These are phyloP conservation scores for Paracorniculantispora psalliotae DNA, from an alignment of 2,329 filamentous ascomycete genomes.

Conservation along the genomic window DNA sequence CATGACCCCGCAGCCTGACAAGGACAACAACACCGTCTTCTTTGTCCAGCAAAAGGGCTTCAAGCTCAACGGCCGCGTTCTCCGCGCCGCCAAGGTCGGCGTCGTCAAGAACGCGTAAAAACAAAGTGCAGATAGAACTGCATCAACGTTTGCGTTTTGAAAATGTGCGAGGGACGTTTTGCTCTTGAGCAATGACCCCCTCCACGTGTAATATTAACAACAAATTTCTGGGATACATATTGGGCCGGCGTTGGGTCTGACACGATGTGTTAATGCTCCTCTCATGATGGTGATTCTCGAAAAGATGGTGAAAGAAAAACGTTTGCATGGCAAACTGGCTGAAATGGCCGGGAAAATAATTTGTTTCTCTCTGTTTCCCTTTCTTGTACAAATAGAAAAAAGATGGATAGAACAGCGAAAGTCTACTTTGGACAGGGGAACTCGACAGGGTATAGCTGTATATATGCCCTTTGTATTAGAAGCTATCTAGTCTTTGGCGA, in stretches of 20 bases:
- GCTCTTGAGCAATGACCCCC: conserved; percentile 10
- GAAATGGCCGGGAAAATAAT: background rate
- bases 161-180: background rate
- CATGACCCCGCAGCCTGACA: conserved; percentile 79
- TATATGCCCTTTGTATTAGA: conserved; percentile 12
- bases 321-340: conserved; percentile 7
- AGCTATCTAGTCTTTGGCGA: conserved; percentile 5
- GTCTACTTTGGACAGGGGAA: conserved; percentile 1
- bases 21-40: conserved; percentile 88
- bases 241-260: conserved; percentile 31
- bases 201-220: conserved; percentile 30
- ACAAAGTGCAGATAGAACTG: conserved; percentile 14
- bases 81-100: conserved; percentile 92
- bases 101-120: conserved; percentile 77
- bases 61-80: conserved; percentile 80
- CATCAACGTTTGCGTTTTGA: background rate
- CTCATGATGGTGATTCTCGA: conserved; percentile 34
- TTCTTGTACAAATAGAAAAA: background rate
- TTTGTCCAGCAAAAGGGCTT: conserved; percentile 95
- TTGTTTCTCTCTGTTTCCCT: background rate
- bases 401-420: conserved; percentile 5
- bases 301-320: conserved; percentile 1
- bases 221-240: conserved; percentile 19
- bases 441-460: conserved; percentile 2
- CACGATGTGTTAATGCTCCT: conserved; percentile 40